Evolutionary conservation across 208 protist species (phyloP).

Genomic region (Trypanosoma boissoni): DNA sequence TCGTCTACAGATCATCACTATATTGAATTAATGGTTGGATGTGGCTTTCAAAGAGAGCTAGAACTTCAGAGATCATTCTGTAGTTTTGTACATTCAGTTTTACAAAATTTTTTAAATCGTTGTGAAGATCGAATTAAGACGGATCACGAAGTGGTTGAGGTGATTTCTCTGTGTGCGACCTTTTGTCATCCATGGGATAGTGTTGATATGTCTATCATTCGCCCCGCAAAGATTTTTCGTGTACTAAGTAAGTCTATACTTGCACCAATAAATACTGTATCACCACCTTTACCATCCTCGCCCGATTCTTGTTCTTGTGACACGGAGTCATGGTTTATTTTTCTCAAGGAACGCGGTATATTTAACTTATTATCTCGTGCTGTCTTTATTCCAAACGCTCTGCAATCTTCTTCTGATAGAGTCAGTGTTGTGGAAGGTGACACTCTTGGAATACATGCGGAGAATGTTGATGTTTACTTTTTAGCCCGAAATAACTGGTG

Average conservation of each 20-base stretch:
- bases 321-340: conserved; percentile 7
- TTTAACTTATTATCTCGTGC: conserved; percentile 69
- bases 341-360: conserved; percentile 27
- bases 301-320: conserved; percentile 22
- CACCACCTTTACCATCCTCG: neutral
- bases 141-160: conserved; percentile 30
- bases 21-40: conserved; percentile 65
- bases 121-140: neutral
- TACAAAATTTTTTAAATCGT: conserved; percentile 42
- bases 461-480: conserved; percentile 65
- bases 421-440: conserved; percentile 77
- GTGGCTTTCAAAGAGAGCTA: conserved; percentile 71
- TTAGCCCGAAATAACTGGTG: conserved; percentile 81
- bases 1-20: conserved; percentile 45
- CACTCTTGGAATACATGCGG: conserved; percentile 76
- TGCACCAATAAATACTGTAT: conserved; percentile 6
- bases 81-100: conserved; percentile 65
- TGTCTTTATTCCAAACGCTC: conserved; percentile 70
- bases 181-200: conserved; percentile 86
- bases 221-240: conserved; percentile 64
- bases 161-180: conserved; percentile 55
- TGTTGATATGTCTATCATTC: conserved; percentile 83
- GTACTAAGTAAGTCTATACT: conserved; percentile 61
- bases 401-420: conserved; percentile 63
- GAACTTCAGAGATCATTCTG: conserved; percentile 74